Base-by-base conservation (phyloP, 768 basidiomycete species). In the Lanmaoa rubissima region DNA sequence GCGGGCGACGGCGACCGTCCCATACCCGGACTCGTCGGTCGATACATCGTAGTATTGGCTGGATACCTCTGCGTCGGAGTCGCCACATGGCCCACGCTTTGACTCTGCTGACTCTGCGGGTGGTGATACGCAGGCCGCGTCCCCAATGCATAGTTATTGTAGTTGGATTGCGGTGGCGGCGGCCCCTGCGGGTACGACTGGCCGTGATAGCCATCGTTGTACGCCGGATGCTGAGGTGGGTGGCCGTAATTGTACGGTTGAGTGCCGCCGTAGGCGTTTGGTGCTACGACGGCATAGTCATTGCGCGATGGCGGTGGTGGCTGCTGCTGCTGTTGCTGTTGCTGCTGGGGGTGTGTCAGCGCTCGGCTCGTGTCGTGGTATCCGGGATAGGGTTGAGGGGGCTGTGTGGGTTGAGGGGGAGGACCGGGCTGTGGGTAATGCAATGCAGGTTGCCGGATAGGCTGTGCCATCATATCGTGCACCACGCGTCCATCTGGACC, bases 401-500 rank as follows among this genome's bases (percentile, higher is more conserved):
- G 58, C n/a, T 60, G 66, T 0, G 55, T 24, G 5, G 54, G 28
- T 14, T 48, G 60, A 53, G 59, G 32, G 6, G 57, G 60, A 2
- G 42, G 50, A 5, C 40, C 51, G 0, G 57, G 43, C 10, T 55
- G 62, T 12, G 50, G 17, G 43, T 61, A 70, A 21, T 67, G 65
- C 32, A 16, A 7, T 4, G 45, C 5, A 5, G 55, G 32, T 13
- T 55, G 62, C 2, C 58, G 62, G 1, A 35, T 36, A 0, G 65
- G 55, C 71, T 76, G 58, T 81, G 82, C 61, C 84, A 94, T 85
- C 40, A 82, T 79, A 71, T 96, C 94, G 58, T 88, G 84, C 36
- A 87, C 76, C 6, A 96, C 94, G 14, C 86, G 80, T 9, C 94
- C 94, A 55, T 77, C 82, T 0, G 87, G 85, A 60, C 92, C 93